phyloP scores from a whole-genome alignment of 2,329 filamentous ascomycete species.

The Pseudogymnoascus sp. region DNA sequence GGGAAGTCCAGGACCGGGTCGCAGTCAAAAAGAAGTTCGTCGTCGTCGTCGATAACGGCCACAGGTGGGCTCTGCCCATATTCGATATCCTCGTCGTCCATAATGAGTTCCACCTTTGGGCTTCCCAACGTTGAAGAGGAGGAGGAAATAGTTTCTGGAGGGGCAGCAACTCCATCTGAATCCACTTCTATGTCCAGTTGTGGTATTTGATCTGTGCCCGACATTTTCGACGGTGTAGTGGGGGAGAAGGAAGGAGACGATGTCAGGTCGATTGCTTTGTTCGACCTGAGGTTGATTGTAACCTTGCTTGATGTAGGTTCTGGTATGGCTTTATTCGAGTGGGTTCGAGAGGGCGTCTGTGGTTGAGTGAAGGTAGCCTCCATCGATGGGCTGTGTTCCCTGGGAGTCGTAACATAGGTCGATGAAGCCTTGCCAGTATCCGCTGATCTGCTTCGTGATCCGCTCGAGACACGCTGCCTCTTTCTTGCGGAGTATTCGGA shows the following conservation, averaged over 20 bases:
- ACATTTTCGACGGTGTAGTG: conserved; percentile 27
- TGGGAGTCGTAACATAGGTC: conserved; percentile 21
- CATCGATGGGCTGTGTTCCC: conserved; percentile 27
- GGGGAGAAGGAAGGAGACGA: conserved; percentile 40
- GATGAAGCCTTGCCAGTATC: conserved; percentile 27
- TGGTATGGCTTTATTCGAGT: conserved; percentile 28
- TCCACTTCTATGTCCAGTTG: conserved; percentile 23
- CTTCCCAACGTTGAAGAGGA: conserved; percentile 25
- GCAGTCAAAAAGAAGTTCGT: conserved; percentile 15
- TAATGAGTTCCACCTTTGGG: conserved; percentile 26
- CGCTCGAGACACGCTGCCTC: conserved; percentile 52
- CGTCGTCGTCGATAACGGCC: conserved; percentile 25
- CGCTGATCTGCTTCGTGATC: conserved; percentile 46
- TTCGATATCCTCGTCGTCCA: conserved; percentile 23
- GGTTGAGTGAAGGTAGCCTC: conserved; percentile 21
- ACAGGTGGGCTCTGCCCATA: conserved; percentile 22
- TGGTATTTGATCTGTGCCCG: conserved; percentile 15
- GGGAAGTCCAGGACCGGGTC: conserved; percentile 44
- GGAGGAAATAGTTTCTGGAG: conserved; percentile 26
- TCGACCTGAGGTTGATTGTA: conserved; percentile 52
- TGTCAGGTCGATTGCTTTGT: conserved; percentile 34
- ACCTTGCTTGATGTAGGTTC: conserved; percentile 48
- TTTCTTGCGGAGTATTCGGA: conserved; percentile 41
- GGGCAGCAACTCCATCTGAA: conserved; percentile 25
- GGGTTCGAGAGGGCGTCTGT: conserved; percentile 24